Base-by-base conservation (phyloP, 176 grass and related monocot species). In the Rhynchospora tenuis region DNA sequence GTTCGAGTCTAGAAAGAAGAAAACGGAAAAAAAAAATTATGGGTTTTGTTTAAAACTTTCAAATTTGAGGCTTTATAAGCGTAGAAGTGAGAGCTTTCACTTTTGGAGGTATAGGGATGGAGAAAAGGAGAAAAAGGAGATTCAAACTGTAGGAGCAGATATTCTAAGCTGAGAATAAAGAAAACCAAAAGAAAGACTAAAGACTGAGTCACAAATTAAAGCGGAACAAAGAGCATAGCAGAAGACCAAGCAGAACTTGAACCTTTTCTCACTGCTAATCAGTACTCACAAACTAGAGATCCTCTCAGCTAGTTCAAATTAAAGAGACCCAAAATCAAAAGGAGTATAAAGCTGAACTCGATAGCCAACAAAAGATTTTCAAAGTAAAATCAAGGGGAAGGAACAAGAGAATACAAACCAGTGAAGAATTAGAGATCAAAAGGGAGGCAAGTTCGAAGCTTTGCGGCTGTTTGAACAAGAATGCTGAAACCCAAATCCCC, bases 191-290 rank as follows among this genome's bases (percentile, higher is more conserved):
- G 23, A 15, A 52, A 28, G 47, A 75, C 31, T 76, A 63, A 81
- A 31, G 16, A 19, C 6, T 0, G 20, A 2, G 42, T 42, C 80
- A 67, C 80, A 82, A 82, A 82, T 82, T 82, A 82, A 82, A 82
- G 80, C 43, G 24, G 3, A 65, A 68, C 61, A 82, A 82, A 82
- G 80, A 82, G 80, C 43, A 82, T 9, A 27, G 68, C 80, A 82
- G 80, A 13, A 47, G 43, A 81, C 46, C 29, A 33, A 47, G 62
- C 50, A 82, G 59, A 82, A 65, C 31, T 28, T 22, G 22, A 51
- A 68, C 44, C 60, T 65, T 66, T 66, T 68, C 61, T 68, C 80
- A 26, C 47, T 82, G 33, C 27, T 28, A 67, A 48, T 31, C 17
- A 62, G 31, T 59, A n/a, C 20, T 60, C 24, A 65, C 73, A 77